Evolutionary conservation across 1,139 yeast genomes (phyloP).

Genomic region (Tardiomyces depauwii): DNA sequence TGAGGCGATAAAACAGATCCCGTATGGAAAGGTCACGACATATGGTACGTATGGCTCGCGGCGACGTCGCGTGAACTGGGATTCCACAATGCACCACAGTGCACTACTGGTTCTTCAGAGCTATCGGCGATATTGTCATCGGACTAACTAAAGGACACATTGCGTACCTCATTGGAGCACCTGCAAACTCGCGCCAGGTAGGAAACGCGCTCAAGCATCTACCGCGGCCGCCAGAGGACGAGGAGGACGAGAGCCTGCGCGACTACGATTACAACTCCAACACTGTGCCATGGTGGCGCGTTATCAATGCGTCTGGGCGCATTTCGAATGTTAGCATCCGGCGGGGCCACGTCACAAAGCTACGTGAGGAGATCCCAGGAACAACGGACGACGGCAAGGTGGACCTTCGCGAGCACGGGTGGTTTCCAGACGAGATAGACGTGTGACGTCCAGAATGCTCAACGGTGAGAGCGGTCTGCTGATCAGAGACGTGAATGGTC

Average conservation of each 20-base stretch:
- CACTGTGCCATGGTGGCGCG: conserved; percentile 75
- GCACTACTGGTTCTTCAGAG: too few relatives aligned
- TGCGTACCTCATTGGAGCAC: conserved; percentile 50
- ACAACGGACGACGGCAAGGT: conserved; percentile 32
- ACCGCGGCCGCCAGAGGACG: conserved; percentile 16
- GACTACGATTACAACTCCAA: conserved; percentile 19
- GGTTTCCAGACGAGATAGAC: conserved; percentile 48
- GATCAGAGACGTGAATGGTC: too few relatives aligned
- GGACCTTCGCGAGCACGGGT: conserved; percentile 41
- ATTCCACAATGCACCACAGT: too few relatives aligned
- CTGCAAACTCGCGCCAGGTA: conserved; percentile 62
- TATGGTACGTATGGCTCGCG: conserved; percentile 41
- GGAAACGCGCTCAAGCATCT: conserved; percentile 56
- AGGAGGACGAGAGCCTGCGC: conserved; percentile 8
- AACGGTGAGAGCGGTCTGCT: too few relatives aligned
- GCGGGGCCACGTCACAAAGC: conserved; percentile 40
- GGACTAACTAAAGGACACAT: conserved; percentile 35
- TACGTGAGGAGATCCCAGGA: conserved; percentile 36
- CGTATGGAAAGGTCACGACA: conserved; percentile 55
- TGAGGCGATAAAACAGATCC: conserved; percentile 41
- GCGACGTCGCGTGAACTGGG: too few relatives aligned
- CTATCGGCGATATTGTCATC: too few relatives aligned
- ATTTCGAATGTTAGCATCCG: conserved; percentile 41
- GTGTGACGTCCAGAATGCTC: too few relatives aligned
- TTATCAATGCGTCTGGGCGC: conserved; percentile 48